Conservation (phyloP, 179 eudicot species). For the Heliamphora pulchella region DNA sequence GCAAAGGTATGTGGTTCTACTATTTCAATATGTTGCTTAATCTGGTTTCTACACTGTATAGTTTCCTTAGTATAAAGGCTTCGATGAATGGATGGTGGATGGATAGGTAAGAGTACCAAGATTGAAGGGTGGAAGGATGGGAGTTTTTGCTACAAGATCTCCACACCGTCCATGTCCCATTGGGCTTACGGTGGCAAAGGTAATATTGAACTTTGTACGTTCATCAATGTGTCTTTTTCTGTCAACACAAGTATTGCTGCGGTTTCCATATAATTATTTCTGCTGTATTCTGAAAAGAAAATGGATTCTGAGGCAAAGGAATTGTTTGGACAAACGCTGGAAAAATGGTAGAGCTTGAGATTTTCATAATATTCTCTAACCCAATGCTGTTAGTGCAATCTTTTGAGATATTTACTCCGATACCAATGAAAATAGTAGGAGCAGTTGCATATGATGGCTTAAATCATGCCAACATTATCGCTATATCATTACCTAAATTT, state of each 20-base stretch:
- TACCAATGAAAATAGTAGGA: not conserved
- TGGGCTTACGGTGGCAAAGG: conserved; percentile 96
- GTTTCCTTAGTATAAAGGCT: not conserved
- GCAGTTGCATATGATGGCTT: not conserved
- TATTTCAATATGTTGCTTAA: not conserved
- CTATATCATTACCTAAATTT: not conserved
- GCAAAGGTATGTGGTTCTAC: conserved; percentile 55
- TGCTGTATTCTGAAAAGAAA: not conserved
- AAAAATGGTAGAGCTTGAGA: not conserved
- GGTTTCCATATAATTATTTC: not conserved
- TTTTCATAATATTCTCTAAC: not conserved
- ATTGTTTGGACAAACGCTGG: no score
- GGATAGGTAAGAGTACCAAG: conserved; percentile 89
- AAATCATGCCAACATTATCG: not conserved
- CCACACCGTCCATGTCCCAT: conserved; percentile 99
- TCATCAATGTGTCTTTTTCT: not conserved
- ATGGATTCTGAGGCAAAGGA: not conserved
- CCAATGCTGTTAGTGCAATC: not conserved
- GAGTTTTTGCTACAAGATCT: conserved; percentile 92
- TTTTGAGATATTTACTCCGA: not conserved
- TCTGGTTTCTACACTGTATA: not conserved
- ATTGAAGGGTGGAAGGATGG: conserved; percentile 75
- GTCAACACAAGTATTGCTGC: not conserved
- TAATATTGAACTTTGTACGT: conserved; percentile 22
- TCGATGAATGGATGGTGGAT: conserved; percentile 18